Evolutionary conservation across 805 yeast genomes (phyloP).

Genomic region (Lachancea cidri): DNA sequence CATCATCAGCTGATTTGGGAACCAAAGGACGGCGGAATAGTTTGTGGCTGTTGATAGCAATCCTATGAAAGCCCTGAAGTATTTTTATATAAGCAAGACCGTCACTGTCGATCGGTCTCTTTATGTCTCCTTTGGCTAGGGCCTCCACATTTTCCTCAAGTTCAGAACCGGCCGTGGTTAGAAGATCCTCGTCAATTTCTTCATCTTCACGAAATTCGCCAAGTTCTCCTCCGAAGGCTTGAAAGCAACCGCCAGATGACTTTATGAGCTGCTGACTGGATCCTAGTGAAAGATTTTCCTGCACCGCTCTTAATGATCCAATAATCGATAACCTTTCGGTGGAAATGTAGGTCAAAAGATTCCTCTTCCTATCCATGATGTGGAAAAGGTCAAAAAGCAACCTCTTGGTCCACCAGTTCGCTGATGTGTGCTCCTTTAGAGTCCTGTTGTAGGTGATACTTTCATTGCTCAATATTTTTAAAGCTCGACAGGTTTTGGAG

Average conservation of each 20-base stretch:
- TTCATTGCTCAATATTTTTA: constrained; percentile 24
- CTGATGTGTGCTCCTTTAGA: constrained; percentile 9
- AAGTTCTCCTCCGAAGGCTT: too few species aligned
- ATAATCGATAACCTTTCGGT: constrained; percentile 15
- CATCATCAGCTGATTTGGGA: neutral
- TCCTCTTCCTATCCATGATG: constrained; percentile 15
- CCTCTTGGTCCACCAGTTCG: constrained; percentile 18
- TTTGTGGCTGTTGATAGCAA: constrained; percentile 10
- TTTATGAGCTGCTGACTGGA: neutral
- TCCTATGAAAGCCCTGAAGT: constrained; percentile 17
- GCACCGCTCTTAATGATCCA: constrained; percentile 15
- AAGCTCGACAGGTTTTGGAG: constrained; percentile 18
- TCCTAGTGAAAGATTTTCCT: constrained; percentile 14
- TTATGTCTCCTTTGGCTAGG: neutral
- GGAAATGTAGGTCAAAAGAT: constrained; percentile 8
- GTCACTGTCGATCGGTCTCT: constrained; percentile 3
- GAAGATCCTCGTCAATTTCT: neutral
- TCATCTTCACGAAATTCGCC: neutral
- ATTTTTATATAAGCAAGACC: constrained; percentile 17
- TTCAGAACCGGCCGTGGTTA: neutral
- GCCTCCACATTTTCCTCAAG: neutral
- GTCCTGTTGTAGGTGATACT: constrained; percentile 17
- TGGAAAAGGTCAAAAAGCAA: constrained; percentile 20
- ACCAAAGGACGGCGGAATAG: neutral
- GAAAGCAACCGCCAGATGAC: too few species aligned